Base-by-base conservation (phyloP, 441 rosid species). In the Metrosideros polymorpha region DNA sequence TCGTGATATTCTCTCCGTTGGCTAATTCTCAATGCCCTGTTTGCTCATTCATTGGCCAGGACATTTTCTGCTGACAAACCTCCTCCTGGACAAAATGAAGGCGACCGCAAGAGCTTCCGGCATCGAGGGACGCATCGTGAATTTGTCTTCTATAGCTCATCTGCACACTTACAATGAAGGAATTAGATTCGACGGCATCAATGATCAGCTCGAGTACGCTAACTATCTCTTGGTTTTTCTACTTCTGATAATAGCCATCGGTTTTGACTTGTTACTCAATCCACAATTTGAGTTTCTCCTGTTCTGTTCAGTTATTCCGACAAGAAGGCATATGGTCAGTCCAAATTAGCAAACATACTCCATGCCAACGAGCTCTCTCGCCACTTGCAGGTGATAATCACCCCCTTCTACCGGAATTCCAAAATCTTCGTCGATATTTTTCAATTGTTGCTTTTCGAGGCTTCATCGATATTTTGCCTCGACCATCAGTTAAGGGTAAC, bases 251-350 rank as follows among this genome's bases (percentile, higher is more conserved):
- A 49, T 47, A 82, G 85, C 45, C 59, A 32, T 12, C 12, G 43
- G 39, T 14, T 14, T 32, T 83, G 55, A 12, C 59, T 13, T 30
- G 47, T 24, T 22, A 83, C 59, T 39, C 47, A 3, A 24, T 22
- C 45, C 39, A 10, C 42, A 43, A 13, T 5, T 50, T 30, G 45
- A 25, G 27, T 32, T 83, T 27, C 56, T 47, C 39, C 47, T 24
- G 22, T 27, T 24, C 39, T n/a, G 75, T 82, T 84, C 92, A 97
- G 99, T 47, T 97, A 96, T 56, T 90, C 93, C 83, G 98, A 96
- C 88, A 95, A 93, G 91, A 94, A 87, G 85, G 99, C 99, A 12
- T 96, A 97, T 86, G 99, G 99, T 43, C 99, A 97, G 84, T 97
- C 99, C 82, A 97, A 97, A 88, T 85, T 97, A 61, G 95, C 99